Base-by-base conservation (phyloP, 352 stramenopile species). In the Peronospora destructor region DNA sequence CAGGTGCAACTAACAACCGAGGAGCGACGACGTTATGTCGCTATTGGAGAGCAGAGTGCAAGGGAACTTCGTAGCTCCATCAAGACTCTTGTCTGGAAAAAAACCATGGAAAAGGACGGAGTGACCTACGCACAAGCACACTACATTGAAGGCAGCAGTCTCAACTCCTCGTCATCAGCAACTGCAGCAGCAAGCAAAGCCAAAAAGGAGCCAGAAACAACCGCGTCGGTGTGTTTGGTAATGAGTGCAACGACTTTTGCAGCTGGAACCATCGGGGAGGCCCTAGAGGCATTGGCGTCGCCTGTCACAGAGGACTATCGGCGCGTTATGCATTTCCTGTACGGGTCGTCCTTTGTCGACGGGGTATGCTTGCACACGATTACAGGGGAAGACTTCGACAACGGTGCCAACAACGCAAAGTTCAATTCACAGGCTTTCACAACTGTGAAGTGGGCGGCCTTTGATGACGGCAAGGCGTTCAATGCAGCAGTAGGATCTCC, bases 371-470 rank as follows among this genome's bases (percentile, higher is more conserved):
- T 90, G 17, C 68, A 84, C 25, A 81, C 65, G 21, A 64, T 90
- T 47, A 39, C 56, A 43, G 59, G 36, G 3, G 17, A 56, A 28
- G 39, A 28, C 5, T 48, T 29, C 10, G 46, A 45, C 37, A 52
- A 44, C 11, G 11, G 29, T 10, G 33, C 23, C 6, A 45, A 29
- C 29, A 49, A 26, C 2, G 14, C 35, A 13, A 40, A 49, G 3
- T 25, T 38, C 7, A 81, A 69, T 37, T 45, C 63, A 0, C 65
- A 77, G 39, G 58, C 68, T 12, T 80, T 84, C 19, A 84, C 77
- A 42, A 84, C 71, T 10, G 65, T 90, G 56, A 90, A 90, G 54
- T 90, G 79, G 79, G 62, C 66, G 1, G 76, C 76, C n/a, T 85
- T 85, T 48, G 62, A 84, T 40, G 70, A 82, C 29, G 65, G 67